phyloP scores from a whole-genome alignment of 306 rosid genomes.

The Medicago ruthenica region DNA sequence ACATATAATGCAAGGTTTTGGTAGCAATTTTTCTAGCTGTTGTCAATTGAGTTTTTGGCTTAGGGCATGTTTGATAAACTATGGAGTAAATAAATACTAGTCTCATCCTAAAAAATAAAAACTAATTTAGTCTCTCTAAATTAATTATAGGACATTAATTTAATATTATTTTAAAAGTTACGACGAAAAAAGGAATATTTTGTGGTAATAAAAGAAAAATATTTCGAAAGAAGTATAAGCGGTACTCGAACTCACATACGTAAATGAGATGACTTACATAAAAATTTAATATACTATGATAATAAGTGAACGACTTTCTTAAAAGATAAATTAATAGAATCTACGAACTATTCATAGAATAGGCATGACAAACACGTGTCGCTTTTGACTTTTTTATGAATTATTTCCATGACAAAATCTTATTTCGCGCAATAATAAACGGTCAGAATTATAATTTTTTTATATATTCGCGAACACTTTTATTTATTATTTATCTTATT shows the following conservation, averaged over 20 bases:
- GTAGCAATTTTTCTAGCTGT: not conserved
- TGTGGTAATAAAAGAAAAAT: not conserved
- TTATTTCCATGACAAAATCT: not conserved
- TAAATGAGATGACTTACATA: not conserved
- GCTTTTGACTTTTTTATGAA: not conserved
- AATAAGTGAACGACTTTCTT: not conserved
- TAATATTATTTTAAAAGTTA: not conserved
- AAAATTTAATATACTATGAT: not conserved
- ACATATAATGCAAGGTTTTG: slow-evolving; percentile 13
- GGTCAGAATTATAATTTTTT: not conserved
- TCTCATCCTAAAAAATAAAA: no score
- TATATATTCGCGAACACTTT: not conserved
- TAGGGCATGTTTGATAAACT: not conserved
- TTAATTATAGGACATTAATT: not conserved
- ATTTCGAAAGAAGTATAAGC: not conserved
- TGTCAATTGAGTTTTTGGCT: slow-evolving; percentile 5
- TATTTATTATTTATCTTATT: not conserved
- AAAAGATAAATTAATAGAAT: not conserved
- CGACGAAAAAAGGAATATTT: not conserved
- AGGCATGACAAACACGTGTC: not conserved
- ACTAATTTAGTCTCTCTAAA: not conserved
- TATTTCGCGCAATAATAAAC: not conserved
- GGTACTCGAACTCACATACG: not conserved
- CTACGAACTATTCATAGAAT: not conserved
- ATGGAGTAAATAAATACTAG: not conserved